Evolutionary conservation across 2,329 filamentous ascomycete species (phyloP), one percentile per base, ranked within the genome.

Genomic region (Trichoderma afroharzianum): DNA sequence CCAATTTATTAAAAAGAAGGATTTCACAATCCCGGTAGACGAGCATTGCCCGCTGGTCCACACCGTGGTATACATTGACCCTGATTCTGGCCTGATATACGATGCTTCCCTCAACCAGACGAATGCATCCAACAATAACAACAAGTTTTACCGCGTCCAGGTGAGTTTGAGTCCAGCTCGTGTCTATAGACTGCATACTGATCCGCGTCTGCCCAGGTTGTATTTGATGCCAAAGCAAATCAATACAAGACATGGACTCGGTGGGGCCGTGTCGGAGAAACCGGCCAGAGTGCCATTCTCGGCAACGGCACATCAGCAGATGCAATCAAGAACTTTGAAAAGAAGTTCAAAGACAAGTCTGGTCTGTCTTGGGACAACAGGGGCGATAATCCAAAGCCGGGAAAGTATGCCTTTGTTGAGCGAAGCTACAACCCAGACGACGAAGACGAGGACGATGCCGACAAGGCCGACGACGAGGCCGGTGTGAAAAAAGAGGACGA

Each of bases 71-170:
- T 90, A 92, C 77, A 87, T 95, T 70, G 91, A 91, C 72, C 81
- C 86, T 1, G 80, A 86, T 50, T 74, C 76, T 24, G 88, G 89
- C 24, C 81, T 91, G 70, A 93, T 95, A 62, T 95, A 88, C 79
- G 93, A 97, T 78, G 93, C 92, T 0, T 90, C 92, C 0, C 83
- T 97, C 59, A 96, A 95, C 75, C 92, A 95, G 78, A 92, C 93
- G 12, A 92, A 94, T 75, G 84, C 92, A 0, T 82, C 84, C 0
- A 81, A 86, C 61, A 96, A 95, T 78, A 92, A 92, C 80, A 95
- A 96, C 80, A 96, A 96, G 75, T 95, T 95, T 79, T 95, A 95
- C 77, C 88, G 89, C 32, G 79, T 94, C 32, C 92, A 95, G 83
- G 83, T 93, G 73, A 77, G 79, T 75, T 33, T 30, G 24, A 12